Base-by-base conservation (phyloP, 2,329 filamentous ascomycete species). In the Elsinoe arachidis region DNA sequence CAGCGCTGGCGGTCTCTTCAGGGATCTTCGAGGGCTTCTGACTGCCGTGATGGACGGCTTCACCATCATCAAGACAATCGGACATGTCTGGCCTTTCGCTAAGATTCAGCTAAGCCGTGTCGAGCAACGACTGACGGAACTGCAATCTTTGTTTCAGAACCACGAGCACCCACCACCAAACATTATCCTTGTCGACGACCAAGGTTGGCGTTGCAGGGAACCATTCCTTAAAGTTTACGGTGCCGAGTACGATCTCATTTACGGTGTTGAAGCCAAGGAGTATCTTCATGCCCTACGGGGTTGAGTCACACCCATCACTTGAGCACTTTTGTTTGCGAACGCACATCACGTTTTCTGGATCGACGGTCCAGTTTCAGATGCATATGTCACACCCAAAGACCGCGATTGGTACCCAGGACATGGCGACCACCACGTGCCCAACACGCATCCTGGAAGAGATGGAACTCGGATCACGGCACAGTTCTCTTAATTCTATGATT, bases 1-100 rank as follows among this genome's bases (percentile, higher is more conserved):
- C 57, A 81, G 81, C 11, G 80, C 84, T 0, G 80, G 78, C 4
- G 82, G 84, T 1, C 66, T 74, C 0, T 67, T 84, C 5, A 69
- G 74, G 0, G 74, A 78, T 11, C 67, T 87, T 10, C 67, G 76
- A 1, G 72, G 74, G 10, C 73, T 80, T 23, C 75, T 86, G 37
- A 75, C 79, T 9, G 75, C 78, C 10, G 76, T 87, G 52, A 64
- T 56, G 54, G 41, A 56, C 30, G 43, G 39, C 15, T 56, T 34
- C 33, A 56, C 54, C n/a, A 49, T 56, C n/a, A 56, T 56, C 15
- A 26, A 46, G 6, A 56, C 54, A 5, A 46, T 56, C n/a, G 54
- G 54, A 1, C 21, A 56, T 39, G 43, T 49, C 15, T 56, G 54
- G 54, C 39, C 54, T 5, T 23, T 43, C 15, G 39, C 54, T 17